A percentile compares a stretch with the other conserved stretches of the same genome.
These are phyloP conservation scores for Paragyromitra xinjiangensis DNA, from an alignment of 495 filamentous ascomycete genomes.

Conservation along the genomic window DNA sequence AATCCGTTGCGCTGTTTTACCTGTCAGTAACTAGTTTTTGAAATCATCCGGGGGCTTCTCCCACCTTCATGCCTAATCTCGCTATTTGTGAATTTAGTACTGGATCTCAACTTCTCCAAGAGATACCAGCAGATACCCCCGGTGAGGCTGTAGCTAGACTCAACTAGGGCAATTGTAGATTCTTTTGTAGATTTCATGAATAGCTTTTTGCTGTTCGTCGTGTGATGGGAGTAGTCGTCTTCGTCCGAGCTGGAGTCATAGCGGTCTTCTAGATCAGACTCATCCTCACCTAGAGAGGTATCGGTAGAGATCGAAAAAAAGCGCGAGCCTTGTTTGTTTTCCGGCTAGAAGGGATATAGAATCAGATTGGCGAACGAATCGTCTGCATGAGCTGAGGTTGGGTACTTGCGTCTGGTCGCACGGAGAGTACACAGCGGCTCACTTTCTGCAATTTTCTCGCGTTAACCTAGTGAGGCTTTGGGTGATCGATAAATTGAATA, in stretches of 20 bases:
- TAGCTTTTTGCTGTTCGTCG: not conserved
- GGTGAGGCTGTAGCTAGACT: not conserved
- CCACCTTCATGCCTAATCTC: slow-evolving; percentile 32
- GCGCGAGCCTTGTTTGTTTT: not conserved
- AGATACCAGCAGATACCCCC: slow-evolving; percentile 18
- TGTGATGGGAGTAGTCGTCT: not conserved
- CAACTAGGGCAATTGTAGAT: not conserved
- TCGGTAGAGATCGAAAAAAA: slow-evolving; percentile 16
- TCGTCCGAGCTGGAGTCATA: slow-evolving; percentile 8
- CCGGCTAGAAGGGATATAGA: not conserved
- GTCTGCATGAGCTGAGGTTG: not conserved
- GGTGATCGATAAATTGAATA: not conserved
- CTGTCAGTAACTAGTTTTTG: too few species aligned
- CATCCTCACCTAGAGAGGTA: not conserved
- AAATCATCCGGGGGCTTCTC: not conserved
- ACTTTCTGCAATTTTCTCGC: not conserved
- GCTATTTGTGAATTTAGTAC: slow-evolving; percentile 30
- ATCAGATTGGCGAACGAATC: not conserved
- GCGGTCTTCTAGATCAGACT: slow-evolving; percentile 20
- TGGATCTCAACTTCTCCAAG: slow-evolving; percentile 1
- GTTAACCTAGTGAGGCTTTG: not conserved
- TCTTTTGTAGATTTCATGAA: slow-evolving; percentile 7
- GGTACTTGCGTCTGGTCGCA: not conserved
- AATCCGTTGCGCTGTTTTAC: too few species aligned
- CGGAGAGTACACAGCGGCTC: not conserved